Evolutionary conservation across 768 basidiomycete species (phyloP), one percentile per base, ranked within the genome.

Genomic region (Termitomyces sp.): DNA sequence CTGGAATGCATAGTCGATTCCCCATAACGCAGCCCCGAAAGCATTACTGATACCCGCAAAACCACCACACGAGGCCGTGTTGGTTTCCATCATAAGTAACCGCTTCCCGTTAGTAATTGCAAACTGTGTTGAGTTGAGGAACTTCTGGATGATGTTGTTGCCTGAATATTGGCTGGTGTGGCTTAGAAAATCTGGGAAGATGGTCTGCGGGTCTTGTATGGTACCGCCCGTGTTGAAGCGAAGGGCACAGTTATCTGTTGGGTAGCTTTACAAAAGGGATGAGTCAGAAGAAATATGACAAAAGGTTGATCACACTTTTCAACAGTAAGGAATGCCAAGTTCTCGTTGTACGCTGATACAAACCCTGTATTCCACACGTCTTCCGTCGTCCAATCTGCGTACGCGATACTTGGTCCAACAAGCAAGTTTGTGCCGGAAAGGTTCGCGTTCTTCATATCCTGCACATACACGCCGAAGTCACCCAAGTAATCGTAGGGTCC

Each of bases 41-140:
- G 77, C 76, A 61, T 88, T 81, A 51, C 78, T 80, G 27, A 87
- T 68, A 0, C 85, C 87, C 3, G 78, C 66, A 64, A 87, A 86
- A 37, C 86, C 86, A 67, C 85, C 85, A 67, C 86, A 88, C 32
- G 81, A 82, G 0, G 84, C 85, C 0, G 83, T 81, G 63, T 88
- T 88, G 9, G 83, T 86, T 68, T 89, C 87, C 59, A 88, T 77
- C 84, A 88, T 86, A 51, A 86, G 59, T 35, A 87, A 67, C 21
- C 76, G 75, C 59, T 80, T 77, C 1, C 68, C 66, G 30, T 70
- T 70, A 0, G 64, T 65, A 53, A 74, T 72, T 1, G 83, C 81
- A 14, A 74, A 73, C 48, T 58, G 59, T 0, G 82, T 75, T 0
- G 81, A 79, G 53, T 73, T 76, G 17, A 83, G 61, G 67, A 89